phyloP scores from a whole-genome alignment of 2,329 filamentous ascomycete genomes.

The Phoma sp. region DNA sequence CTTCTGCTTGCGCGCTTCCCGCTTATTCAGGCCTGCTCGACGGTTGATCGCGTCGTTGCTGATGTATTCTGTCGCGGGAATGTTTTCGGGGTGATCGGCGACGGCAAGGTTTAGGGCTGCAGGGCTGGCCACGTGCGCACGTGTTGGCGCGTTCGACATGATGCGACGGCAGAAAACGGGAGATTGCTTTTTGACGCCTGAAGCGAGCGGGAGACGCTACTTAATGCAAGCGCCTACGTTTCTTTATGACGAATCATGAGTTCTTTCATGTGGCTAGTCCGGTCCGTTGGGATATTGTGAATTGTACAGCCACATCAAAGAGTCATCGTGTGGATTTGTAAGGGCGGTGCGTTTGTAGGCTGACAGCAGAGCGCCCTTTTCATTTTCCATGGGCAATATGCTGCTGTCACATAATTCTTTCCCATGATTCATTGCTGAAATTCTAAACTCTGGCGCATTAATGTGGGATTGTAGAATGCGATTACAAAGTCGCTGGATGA shows the following conservation, averaged over 20 bases:
- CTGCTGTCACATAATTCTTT: neutral
- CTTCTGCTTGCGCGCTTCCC: constrained; percentile 31
- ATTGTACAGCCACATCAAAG: constrained; percentile 43
- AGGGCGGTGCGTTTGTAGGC: constrained; percentile 31
- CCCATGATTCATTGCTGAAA: neutral
- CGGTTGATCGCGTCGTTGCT: constrained; percentile 14
- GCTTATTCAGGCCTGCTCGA: constrained; percentile 18
- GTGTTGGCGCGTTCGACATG: constrained; percentile 41
- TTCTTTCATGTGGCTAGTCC: neutral
- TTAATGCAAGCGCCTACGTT: neutral
- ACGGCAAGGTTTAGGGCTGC: constrained; percentile 28
- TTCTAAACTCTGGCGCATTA: neutral
- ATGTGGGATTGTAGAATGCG: constrained; percentile 17
- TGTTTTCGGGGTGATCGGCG: constrained; percentile 22
- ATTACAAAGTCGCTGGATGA: constrained; percentile 18
- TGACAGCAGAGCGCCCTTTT: constrained; percentile 30
- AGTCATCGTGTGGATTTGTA: constrained; percentile 45
- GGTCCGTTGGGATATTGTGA: constrained; percentile 14
- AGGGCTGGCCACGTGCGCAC: constrained; percentile 45
- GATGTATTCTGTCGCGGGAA: constrained; percentile 20
- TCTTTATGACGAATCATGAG: constrained; percentile 11
- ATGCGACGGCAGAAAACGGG: neutral
- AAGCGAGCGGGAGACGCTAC: neutral
- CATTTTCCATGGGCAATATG: neutral
- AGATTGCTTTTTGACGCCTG: neutral